Base-by-base conservation (phyloP, 768 basidiomycete genomes). In the Termitomyces bulborhizus region DNA sequence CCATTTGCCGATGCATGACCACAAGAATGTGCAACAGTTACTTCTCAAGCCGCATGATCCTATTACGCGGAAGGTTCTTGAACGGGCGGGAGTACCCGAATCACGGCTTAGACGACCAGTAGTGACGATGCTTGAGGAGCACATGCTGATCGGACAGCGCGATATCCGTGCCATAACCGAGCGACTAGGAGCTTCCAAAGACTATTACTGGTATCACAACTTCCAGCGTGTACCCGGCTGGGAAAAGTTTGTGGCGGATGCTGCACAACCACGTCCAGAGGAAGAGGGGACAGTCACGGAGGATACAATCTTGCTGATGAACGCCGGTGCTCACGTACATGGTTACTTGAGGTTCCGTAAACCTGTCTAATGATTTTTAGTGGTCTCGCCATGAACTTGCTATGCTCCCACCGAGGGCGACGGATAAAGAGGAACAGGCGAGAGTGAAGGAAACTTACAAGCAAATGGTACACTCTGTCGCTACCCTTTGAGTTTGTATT, bases 301-400 rank as follows among this genome's bases (percentile, higher is more conserved):
- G 44, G 67, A 69, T 48, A 66, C 67, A 9, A 51, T 69, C n/a
- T 53, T 69, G 31, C 24, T 69, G 32, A 60, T 68, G 57, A 69
- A 69, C 47, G 63, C 66, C 12, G 68, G 68, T 15, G 63, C 63
- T 37, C 63, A 66, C 55, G 68, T 68, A 59, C 16, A 62, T 57
- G 18, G 31, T 11, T 36, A 3, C 40, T 21, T 13, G 6, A 15
- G 36, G 1, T 32, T 46, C 18, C 15, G 21, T 50, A 41, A 15
- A 24, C 5, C 42, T 49, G 32, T 57, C 47, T 36, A 42, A 54
- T 13, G 39, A 21, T 24, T 7, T 41, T 15, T 11, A 69, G 65
- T 69, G 68, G 68, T 69, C 68, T 3, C 57, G 68, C 18, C 62
- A 65, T 29, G 60, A 65, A 49, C 60, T 69, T 8, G 63, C 63